A percentile compares a stretch with the other conserved stretches of the same genome.
These are phyloP conservation scores for Sanghuangporus baumii DNA, from an alignment of 1,284 basidiomycete species.

Conservation along the genomic window DNA sequence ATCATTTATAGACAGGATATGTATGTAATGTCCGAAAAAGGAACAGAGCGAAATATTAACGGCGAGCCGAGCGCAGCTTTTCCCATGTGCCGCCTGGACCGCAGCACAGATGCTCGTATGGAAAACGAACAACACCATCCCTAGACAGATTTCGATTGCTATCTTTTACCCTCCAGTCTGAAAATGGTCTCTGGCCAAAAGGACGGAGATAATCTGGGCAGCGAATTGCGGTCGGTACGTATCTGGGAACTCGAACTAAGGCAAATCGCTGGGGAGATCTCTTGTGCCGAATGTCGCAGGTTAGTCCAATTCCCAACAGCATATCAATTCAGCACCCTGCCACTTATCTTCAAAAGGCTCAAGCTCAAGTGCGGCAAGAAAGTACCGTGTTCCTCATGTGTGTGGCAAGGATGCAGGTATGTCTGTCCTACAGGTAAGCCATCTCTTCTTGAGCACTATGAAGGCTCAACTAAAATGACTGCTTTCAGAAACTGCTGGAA, in stretches of 20 bases:
- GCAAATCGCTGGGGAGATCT: conserved; percentile 8
- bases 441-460: not conserved
- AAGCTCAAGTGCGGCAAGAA: conserved; percentile 17
- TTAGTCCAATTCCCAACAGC: not conserved
- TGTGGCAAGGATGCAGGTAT: conserved; percentile 2
- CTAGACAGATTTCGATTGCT: no score
- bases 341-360: not conserved
- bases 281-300: conserved; percentile 17
- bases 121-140: no score
- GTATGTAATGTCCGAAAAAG: no score
- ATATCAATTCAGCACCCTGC: not conserved
- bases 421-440: conserved; percentile 20
- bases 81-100: no score
- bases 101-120: no score
- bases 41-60: no score
- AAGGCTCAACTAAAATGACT: not conserved
- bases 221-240: not conserved
- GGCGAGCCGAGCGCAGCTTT: no score
- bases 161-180: no score
- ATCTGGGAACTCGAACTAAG: conserved; percentile 11
- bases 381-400: conserved; percentile 12
- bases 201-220: no score
- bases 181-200: no score
- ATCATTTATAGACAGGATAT: no score
- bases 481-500: not conserved